Percentiles rank a stretch among this genome's conserved stretches.
Conservation (phyloP, 441 rosid species). For the Gossypium davidsonii region DNA sequence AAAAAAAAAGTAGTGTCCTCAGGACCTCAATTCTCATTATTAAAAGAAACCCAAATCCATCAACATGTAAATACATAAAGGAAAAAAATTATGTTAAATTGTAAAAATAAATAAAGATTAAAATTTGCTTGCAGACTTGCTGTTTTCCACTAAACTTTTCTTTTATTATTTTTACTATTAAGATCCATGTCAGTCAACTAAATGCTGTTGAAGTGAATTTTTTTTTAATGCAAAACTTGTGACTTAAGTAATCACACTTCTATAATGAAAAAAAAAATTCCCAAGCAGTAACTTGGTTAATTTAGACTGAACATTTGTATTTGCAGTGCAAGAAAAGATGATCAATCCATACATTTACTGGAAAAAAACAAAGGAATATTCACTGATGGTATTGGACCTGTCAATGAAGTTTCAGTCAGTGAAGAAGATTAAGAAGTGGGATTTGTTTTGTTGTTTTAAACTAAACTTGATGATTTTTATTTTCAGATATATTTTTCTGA, state of each 20-base stretch:
- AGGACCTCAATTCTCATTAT: slow-evolving; percentile 1
- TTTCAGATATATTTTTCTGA: background rate
- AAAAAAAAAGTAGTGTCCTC: background rate
- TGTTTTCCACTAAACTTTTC: background rate
- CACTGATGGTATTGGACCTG: background rate
- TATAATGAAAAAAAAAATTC: background rate
- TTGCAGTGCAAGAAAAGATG: background rate
- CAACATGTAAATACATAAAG: background rate
- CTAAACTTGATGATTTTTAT: background rate
- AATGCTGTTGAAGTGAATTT: background rate
- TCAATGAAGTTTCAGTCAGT: background rate
- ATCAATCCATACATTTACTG: background rate
- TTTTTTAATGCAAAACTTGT: background rate
- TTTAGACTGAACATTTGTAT: background rate
- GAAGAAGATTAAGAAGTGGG: background rate
- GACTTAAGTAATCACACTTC: background rate
- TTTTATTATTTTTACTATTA: background rate
- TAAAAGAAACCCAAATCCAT: slow-evolving; percentile 7
- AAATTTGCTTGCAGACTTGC: background rate
- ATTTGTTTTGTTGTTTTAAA: background rate
- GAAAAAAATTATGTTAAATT: background rate
- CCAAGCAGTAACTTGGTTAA: too few species aligned
- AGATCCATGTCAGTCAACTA: background rate
- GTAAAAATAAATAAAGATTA: background rate
- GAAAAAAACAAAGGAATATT: background rate